Base-by-base conservation (phyloP, 768 basidiomycete species). In the Suillus bovinus region DNA sequence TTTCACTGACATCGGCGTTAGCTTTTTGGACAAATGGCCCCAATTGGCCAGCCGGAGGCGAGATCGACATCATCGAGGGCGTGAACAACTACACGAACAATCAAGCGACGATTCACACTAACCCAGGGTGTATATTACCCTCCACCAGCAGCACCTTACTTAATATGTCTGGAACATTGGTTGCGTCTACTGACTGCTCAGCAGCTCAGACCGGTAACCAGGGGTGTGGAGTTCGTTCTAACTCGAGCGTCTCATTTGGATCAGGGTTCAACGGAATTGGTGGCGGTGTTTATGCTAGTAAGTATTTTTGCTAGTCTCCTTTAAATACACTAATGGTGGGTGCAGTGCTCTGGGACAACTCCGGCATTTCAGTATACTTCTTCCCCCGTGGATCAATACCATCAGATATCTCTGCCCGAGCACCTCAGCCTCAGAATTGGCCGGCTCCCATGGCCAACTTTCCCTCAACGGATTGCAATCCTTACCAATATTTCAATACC, bases 251-350 rank as follows among this genome's bases (percentile, higher is more conserved):
- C 62, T 88, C 88, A 2, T 96, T 91, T 70, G 95, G 95, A n/a
- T 74, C 81, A n/a, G 85, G 80, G 14, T 98, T 96, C 80, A 98
- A 98, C 74, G 73, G 71, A n/a, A 87, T 83, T 66, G 86, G 86
- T 11, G 95, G 95, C 50, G 95, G 95, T 67, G 90, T 94, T 57
- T 96, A 94, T 77, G 91, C 91, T 58, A 93, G 93, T 94, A 70
- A 74, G 91, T 84, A 27, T 59, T 36, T 14, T 52, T 52, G 33
- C 14, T 55, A 61, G 17, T 61, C 58, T 66, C 44, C 17, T 60
- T 33, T 62, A 58, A 58, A 53, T 63, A 56, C 61, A 59, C 64
- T 70, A 58, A 44, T 65, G 59, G 63, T 50, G 58, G 10, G 0
- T 66, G 60, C 69, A 89, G 85, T 90, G 88, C 81, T 83, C 71